Evolutionary conservation across 2,329 filamentous ascomycete species (phyloP).

Genomic region (Metarhizium brunneum): DNA sequence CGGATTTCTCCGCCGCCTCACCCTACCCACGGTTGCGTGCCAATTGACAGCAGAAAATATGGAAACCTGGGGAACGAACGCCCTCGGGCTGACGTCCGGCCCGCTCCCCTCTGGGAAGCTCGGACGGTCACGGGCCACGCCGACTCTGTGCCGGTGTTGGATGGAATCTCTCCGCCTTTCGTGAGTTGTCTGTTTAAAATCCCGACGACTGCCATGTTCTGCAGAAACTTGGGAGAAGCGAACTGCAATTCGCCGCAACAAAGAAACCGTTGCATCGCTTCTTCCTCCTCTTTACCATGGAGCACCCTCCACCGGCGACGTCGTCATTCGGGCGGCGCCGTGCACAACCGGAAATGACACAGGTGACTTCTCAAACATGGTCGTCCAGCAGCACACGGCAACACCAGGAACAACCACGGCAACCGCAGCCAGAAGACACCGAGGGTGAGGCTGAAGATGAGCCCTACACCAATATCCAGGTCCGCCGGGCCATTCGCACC

Average conservation of each 20-base stretch:
- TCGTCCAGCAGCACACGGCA: background rate
- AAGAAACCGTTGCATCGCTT: background rate
- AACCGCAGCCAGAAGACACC: no score
- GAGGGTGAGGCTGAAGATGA: background rate
- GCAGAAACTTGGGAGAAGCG: background rate
- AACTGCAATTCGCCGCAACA: background rate
- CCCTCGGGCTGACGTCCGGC: background rate
- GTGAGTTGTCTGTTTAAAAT: background rate
- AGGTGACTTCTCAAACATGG: background rate
- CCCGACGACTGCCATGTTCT: background rate
- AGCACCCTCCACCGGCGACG: background rate
- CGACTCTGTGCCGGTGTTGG: background rate
- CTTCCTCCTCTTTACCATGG: background rate
- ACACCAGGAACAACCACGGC: background rate
- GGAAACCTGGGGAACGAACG: no score
- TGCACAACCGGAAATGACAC: conserved; percentile 4
- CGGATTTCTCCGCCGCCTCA: background rate
- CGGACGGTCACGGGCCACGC: background rate
- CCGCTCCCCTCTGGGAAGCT: background rate
- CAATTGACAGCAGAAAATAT: no score
- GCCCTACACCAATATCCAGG: conserved; percentile 2
- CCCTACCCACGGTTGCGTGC: background rate
- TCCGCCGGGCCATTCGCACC: conserved; percentile 11
- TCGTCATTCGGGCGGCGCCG: background rate
- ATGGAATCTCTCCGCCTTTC: background rate